phyloP scores from a whole-genome alignment of 345 rosid species.

The Populus euphratica region DNA sequence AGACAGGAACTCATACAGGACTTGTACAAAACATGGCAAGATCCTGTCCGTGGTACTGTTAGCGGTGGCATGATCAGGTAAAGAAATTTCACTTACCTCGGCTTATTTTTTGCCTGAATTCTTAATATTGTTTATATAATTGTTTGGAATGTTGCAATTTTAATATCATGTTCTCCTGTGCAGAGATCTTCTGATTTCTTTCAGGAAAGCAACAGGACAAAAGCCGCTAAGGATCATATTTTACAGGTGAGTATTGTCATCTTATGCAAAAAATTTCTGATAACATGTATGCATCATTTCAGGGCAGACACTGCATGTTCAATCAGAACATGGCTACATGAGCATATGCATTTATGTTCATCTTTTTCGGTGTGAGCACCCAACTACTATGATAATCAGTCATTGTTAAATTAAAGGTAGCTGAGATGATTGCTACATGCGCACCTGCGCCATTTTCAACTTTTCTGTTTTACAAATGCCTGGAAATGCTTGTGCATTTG shows the following conservation, averaged over 20 bases:
- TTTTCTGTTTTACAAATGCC: neutral
- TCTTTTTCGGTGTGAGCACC: neutral
- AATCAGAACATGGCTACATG: neutral
- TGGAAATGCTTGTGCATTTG: neutral
- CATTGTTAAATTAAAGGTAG: neutral
- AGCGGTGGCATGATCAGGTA: slow-evolving; percentile 99
- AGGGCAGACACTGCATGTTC: neutral
- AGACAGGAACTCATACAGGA: slow-evolving; percentile 98
- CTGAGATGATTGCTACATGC: neutral
- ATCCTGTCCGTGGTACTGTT: slow-evolving; percentile 91
- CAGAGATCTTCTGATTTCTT: slow-evolving; percentile 94
- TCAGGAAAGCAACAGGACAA: slow-evolving; percentile 97
- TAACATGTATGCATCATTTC: neutral
- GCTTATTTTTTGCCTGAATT: neutral
- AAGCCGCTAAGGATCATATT: slow-evolving; percentile 93
- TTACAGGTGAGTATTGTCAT: slow-evolving; percentile 58
- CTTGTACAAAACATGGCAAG: slow-evolving; percentile 97
- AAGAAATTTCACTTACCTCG: neutral
- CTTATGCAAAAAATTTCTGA: neutral
- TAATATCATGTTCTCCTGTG: neutral
- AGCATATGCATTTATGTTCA: too few relatives aligned
- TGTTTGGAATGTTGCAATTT: neutral
- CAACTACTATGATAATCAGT: neutral
- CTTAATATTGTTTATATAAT: neutral
- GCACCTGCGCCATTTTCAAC: neutral